These are phyloP conservation scores for Maudiozyma pseudohumilis DNA, from an alignment of 805 yeast genomes.

Conservation along the genomic window DNA sequence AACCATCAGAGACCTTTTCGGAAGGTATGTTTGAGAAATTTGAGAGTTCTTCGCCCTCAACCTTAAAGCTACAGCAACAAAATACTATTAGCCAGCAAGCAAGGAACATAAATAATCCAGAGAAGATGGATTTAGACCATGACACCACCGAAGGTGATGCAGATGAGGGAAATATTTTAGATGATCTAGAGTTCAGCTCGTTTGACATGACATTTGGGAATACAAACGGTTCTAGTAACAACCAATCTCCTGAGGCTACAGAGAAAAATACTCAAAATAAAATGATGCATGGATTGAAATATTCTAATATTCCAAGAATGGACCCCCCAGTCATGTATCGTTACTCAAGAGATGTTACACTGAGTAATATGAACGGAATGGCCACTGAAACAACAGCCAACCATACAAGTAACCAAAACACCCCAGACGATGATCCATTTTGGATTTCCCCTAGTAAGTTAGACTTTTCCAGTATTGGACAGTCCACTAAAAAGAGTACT, in stretches of 20 bases:
- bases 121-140: too few relatives aligned
- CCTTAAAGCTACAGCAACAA: too few relatives aligned
- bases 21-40: slow-evolving; percentile 1
- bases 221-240: slow-evolving; percentile 2
- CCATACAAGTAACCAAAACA: neutral
- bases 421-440: slow-evolving; percentile 22
- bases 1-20: slow-evolving; percentile 5
- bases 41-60: too few relatives aligned
- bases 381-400: neutral
- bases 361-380: slow-evolving; percentile 3
- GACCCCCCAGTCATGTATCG: slow-evolving; percentile 7
- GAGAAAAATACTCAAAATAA: neutral
- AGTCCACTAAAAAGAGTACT: neutral
- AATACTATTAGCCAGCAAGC: too few relatives aligned
- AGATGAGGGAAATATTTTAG: slow-evolving; percentile 6
- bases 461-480: slow-evolving; percentile 15
- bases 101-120: too few relatives aligned
- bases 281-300: neutral
- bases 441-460: slow-evolving; percentile 30
- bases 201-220: slow-evolving; percentile 25
- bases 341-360: slow-evolving; percentile 9
- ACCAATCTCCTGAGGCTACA: neutral
- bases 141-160: neutral
- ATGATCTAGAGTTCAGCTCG: slow-evolving; percentile 27
- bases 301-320: neutral